phyloP scores from a whole-genome alignment of 257 asterid species.

The Solanum verrucosum region DNA sequence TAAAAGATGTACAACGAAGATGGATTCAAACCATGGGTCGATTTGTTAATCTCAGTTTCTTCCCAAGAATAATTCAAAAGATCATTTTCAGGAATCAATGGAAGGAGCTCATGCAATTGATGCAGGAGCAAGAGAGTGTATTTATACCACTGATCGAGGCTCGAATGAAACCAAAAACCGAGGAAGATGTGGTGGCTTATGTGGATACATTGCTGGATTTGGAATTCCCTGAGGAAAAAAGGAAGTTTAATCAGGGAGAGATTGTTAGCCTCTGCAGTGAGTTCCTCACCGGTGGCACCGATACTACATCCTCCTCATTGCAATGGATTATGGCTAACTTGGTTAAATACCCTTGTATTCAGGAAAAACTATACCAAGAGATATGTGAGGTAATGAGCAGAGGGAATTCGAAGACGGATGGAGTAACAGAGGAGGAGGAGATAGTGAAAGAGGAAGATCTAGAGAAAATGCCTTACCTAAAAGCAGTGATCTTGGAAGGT shows the following conservation, averaged over 20 bases:
- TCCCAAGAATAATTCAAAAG: slow-evolving; percentile 6
- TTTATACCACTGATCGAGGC: slow-evolving; percentile 6
- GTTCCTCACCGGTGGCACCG: slow-evolving; percentile 10
- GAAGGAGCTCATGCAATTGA: slow-evolving; percentile 5
- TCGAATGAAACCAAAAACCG: neutral
- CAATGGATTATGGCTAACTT: slow-evolving; percentile 23
- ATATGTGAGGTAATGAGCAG: neutral
- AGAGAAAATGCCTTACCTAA: slow-evolving; percentile 17
- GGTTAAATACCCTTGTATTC: slow-evolving; percentile 14
- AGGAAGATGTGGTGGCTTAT: slow-evolving; percentile 1
- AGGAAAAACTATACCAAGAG: slow-evolving; percentile 11
- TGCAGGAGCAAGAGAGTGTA: neutral
- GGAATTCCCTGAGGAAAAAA: slow-evolving; percentile 7
- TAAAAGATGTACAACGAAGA: neutral
- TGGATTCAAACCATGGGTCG: neutral
- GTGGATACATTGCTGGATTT: slow-evolving; percentile 10
- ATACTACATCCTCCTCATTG: slow-evolving; percentile 9
- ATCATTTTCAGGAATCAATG: slow-evolving; percentile 4
- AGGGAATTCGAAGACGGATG: neutral
- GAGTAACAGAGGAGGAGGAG: neutral
- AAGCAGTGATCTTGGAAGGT: slow-evolving; percentile 19
- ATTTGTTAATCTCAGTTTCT: slow-evolving; percentile 2
- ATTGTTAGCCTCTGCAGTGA: slow-evolving; percentile 15
- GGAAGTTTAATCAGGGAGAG: slow-evolving; percentile 8
- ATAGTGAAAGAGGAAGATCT: slow-evolving; percentile 9